Percentiles rank a stretch among this genome's conserved stretches.
phyloP scores from a whole-genome alignment of 2,329 filamentous ascomycete species.

The Myriosclerotinia scirpicola region DNA sequence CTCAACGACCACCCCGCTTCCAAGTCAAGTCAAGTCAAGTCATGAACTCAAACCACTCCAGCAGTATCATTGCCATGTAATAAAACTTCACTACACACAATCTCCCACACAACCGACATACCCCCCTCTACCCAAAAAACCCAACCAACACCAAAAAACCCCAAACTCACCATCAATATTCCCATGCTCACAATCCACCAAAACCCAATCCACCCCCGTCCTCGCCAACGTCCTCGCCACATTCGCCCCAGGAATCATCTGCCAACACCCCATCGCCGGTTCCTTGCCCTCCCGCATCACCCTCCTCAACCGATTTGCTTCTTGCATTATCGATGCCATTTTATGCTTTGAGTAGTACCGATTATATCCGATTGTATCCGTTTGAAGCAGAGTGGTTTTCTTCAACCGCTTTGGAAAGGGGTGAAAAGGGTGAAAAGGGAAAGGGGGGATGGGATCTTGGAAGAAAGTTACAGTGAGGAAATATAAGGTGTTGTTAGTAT shows the following conservation, averaged over 20 bases:
- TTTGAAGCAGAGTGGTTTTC: background rate
- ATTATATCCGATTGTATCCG: background rate
- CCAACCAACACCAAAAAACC: slow-evolving; percentile 2
- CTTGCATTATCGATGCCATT: slow-evolving; percentile 37
- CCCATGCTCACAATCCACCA: slow-evolving; percentile 60
- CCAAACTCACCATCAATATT: slow-evolving; percentile 50
- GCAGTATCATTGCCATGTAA: background rate
- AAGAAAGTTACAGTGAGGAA: background rate
- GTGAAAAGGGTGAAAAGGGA: too few species aligned
- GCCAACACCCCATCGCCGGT: slow-evolving; percentile 57
- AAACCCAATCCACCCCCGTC: slow-evolving; percentile 65
- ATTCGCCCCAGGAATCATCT: slow-evolving; percentile 62
- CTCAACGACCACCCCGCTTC: too few species aligned
- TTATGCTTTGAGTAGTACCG: background rate
- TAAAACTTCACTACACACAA: background rate
- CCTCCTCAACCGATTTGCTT: slow-evolving; percentile 50
- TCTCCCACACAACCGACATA: background rate
- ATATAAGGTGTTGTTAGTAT: background rate
- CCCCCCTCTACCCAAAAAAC: background rate
- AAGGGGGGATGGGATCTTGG: background rate
- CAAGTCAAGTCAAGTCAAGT: background rate
- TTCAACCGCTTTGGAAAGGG: background rate
- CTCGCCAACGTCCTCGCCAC: slow-evolving; percentile 60
- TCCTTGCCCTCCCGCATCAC: slow-evolving; percentile 49
- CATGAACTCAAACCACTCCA: background rate